Evolutionary conservation across 768 basidiomycete species (phyloP).

Genomic region (Leccinum disarticulatum): DNA sequence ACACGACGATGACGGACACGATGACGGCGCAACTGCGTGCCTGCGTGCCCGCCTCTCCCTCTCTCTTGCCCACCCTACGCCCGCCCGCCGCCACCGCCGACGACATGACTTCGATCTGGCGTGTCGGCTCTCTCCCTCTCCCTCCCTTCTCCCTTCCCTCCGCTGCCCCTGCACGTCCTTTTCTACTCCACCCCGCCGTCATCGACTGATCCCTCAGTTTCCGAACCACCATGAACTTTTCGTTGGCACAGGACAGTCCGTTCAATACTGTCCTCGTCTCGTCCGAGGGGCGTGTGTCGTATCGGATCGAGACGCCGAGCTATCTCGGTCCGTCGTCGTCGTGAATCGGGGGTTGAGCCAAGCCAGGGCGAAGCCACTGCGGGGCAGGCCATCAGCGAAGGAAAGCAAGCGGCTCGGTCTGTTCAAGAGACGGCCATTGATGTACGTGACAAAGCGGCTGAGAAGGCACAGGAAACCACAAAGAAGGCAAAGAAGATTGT

Average conservation of each 20-base stretch:
- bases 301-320: slow-evolving; percentile 32
- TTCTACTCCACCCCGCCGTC: background rate
- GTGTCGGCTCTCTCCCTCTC: too few species aligned
- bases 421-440: slow-evolving; percentile 9
- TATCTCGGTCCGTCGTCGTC: slow-evolving; percentile 6
- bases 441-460: slow-evolving; percentile 9
- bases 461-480: slow-evolving; percentile 7
- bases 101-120: too few species aligned
- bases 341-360: slow-evolving; percentile 36
- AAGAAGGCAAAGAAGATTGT: slow-evolving; percentile 1
- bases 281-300: slow-evolving; percentile 28
- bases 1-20: too few species aligned
- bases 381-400: slow-evolving; percentile 23
- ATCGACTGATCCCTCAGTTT: background rate
- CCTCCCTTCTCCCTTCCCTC: background rate
- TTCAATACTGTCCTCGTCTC: slow-evolving; percentile 33
- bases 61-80: too few species aligned
- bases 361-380: slow-evolving; percentile 33
- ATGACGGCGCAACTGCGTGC: too few species aligned
- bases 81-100: too few species aligned
- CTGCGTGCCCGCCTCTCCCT: too few species aligned
- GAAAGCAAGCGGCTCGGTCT: slow-evolving; percentile 13
- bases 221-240: slow-evolving; percentile 30
- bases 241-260: slow-evolving; percentile 31
- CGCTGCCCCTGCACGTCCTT: background rate